Conservation (phyloP, 1,139 yeast genomes). For the Taiozyma onychis region DNA sequence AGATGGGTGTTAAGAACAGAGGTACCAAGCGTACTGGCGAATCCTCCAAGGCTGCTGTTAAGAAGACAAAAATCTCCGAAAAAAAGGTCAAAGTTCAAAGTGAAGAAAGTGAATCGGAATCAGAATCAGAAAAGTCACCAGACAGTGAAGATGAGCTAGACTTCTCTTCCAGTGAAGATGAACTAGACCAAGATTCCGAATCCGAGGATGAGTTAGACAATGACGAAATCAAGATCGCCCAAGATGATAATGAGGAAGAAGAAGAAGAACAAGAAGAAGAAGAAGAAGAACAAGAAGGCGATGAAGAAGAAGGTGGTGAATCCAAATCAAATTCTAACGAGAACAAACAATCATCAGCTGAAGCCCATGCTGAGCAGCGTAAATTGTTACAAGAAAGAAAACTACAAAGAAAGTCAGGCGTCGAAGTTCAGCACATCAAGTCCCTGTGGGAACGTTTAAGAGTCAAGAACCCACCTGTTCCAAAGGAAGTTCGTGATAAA, state of each 20-base stretch:
- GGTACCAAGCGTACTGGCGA: constrained; percentile 19
- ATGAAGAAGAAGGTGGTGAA: constrained; percentile 20
- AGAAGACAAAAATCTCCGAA: constrained; percentile 16
- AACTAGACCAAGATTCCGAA: constrained; percentile 17
- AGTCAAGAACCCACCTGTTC: constrained; percentile 77
- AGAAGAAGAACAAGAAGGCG: constrained; percentile 1
- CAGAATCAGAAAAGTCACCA: not conserved
- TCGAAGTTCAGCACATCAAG: constrained; percentile 80
- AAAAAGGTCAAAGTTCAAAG: constrained; percentile 22
- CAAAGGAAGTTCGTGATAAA: constrained; percentile 72
- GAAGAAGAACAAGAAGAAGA: constrained; percentile 24
- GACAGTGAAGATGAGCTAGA: constrained; percentile 18
- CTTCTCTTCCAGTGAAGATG: constrained; percentile 22
- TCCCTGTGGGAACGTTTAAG: constrained; percentile 87
- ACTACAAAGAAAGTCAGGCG: constrained; percentile 79
- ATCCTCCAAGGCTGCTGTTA: constrained; percentile 4
- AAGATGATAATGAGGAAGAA: constrained; percentile 19
- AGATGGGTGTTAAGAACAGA: constrained; percentile 16
- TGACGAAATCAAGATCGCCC: constrained; percentile 9
- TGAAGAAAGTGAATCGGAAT: constrained; percentile 20
- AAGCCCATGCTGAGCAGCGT: constrained; percentile 81
- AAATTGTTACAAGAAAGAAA: constrained; percentile 77
- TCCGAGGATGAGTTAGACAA: constrained; percentile 29
- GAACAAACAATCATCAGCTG: constrained; percentile 40
- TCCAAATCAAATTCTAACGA: constrained; percentile 22